These are phyloP conservation scores for Fusarium mexicanum DNA, from an alignment of 2,329 filamentous ascomycete species.

Conservation along the genomic window DNA sequence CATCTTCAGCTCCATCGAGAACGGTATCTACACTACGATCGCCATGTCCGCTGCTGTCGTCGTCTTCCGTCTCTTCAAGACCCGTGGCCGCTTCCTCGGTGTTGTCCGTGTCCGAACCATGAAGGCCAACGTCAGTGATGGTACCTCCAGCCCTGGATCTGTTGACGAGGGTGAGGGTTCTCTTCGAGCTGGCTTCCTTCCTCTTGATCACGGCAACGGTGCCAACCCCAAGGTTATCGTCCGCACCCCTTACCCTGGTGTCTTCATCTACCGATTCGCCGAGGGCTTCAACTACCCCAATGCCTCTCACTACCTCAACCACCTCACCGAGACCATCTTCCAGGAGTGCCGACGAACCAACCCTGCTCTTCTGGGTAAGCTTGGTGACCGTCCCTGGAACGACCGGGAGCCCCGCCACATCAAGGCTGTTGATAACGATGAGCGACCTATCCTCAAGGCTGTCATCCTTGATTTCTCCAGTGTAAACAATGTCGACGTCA, in stretches of 20 bases:
- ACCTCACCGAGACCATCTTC: conserved; percentile 58
- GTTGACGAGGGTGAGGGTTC: conserved; percentile 58
- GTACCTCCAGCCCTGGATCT: conserved; percentile 41
- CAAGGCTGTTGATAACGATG: conserved; percentile 43
- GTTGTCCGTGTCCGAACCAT: conserved; percentile 85
- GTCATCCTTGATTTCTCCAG: conserved; percentile 65
- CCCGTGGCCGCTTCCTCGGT: conserved; percentile 81
- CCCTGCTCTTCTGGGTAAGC: conserved; percentile 54
- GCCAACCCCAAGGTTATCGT: conserved; percentile 59
- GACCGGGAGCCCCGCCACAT: conserved; percentile 57
- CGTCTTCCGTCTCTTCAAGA: conserved; percentile 81
- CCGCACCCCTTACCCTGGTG: conserved; percentile 60
- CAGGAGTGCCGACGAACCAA: conserved; percentile 57
- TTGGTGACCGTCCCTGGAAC: conserved; percentile 68
- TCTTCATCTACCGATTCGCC: conserved; percentile 65
- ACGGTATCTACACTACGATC: conserved; percentile 86
- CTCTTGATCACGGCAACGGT: conserved; percentile 60
- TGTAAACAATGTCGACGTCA: conserved; percentile 66
- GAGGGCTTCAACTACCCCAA: conserved; percentile 68
- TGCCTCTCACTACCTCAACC: conserved; percentile 60
- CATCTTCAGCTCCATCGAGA: conserved; percentile 82
- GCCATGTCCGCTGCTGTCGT: conserved; percentile 74
- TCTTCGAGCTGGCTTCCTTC: conserved; percentile 56
- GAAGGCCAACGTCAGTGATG: conserved; percentile 76
- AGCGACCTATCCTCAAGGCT: conserved; percentile 63